A percentile compares a stretch with the other conserved stretches of the same genome.
These are phyloP conservation scores for Neurospora cerealis DNA, from an alignment of 495 filamentous ascomycete genomes.

Conservation along the genomic window DNA sequence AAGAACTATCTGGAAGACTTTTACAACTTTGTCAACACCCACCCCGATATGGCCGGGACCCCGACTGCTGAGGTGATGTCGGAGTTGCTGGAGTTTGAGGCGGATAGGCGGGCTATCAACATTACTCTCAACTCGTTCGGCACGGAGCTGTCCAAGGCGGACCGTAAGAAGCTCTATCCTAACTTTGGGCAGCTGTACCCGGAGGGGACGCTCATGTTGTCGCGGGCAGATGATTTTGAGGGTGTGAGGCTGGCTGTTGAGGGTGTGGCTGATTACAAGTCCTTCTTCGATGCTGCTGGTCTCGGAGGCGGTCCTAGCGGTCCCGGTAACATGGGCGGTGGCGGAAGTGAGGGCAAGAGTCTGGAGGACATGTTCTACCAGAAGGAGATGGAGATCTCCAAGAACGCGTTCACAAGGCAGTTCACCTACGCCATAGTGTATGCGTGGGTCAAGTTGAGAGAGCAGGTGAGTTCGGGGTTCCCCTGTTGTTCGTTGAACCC, in stretches of 20 bases:
- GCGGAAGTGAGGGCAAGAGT: slow-evolving; percentile 71
- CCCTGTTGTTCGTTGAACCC: neutral
- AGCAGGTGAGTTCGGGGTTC: slow-evolving; percentile 60
- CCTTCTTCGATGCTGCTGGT: slow-evolving; percentile 87
- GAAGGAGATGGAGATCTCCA: slow-evolving; percentile 97
- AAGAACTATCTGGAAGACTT: slow-evolving; percentile 99
- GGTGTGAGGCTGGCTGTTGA: slow-evolving; percentile 88
- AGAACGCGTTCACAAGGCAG: slow-evolving; percentile 88
- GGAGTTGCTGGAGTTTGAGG: slow-evolving; percentile 92
- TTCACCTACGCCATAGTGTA: slow-evolving; percentile 95
- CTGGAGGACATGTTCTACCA: slow-evolving; percentile 97
- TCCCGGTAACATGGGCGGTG: slow-evolving; percentile 72
- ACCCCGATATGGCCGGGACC: slow-evolving; percentile 75
- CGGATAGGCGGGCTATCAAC: slow-evolving; percentile 93
- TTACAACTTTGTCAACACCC: slow-evolving; percentile 76
- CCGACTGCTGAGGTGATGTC: slow-evolving; percentile 90
- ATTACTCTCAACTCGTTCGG: slow-evolving; percentile 99
- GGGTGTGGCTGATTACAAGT: slow-evolving; percentile 82
- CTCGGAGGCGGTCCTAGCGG: slow-evolving; percentile 64
- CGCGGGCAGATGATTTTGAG: slow-evolving; percentile 89
- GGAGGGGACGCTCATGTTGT: slow-evolving; percentile 90
- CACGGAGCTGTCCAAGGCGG: slow-evolving; percentile 87
- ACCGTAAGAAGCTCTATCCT: slow-evolving; percentile 94
- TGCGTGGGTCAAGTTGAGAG: slow-evolving; percentile 93
- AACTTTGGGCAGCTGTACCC: slow-evolving; percentile 83